Evolutionary conservation across 768 basidiomycete genomes (phyloP).

Genomic region (Suillus cothurnatus): DNA sequence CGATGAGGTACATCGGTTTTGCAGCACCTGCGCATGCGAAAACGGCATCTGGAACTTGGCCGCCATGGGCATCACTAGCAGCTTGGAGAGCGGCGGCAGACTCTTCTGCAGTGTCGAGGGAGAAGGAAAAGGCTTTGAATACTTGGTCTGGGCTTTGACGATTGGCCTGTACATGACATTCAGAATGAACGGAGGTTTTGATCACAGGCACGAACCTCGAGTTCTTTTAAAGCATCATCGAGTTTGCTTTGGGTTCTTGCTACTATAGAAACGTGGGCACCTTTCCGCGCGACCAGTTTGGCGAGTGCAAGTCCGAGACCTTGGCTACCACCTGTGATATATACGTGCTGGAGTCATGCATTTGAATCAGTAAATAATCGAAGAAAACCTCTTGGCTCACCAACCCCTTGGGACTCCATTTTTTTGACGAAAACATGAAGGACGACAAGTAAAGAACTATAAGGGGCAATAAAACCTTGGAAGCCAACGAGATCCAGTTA

Average conservation of each 20-base stretch:
- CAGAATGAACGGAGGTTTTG: neutral
- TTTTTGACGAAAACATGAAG: conserved; percentile 25
- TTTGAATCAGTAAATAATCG: neutral
- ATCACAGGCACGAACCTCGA: conserved; percentile 61
- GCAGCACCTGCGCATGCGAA: conserved; percentile 80
- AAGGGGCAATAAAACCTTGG: neutral
- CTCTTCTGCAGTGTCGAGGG: conserved; percentile 52
- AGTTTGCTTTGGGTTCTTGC: conserved; percentile 72
- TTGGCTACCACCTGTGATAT: conserved; percentile 81
- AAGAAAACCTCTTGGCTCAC: neutral
- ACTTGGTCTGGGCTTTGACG: conserved; percentile 61
- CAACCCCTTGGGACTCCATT: conserved; percentile 29
- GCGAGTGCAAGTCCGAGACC: conserved; percentile 83
- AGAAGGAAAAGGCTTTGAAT: conserved; percentile 66
- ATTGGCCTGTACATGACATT: conserved; percentile 39
- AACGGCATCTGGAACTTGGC: conserved; percentile 70
- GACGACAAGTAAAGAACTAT: conserved; percentile 7
- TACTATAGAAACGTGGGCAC: conserved; percentile 85
- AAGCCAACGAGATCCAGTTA: conserved; percentile 4
- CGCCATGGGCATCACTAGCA: conserved; percentile 55
- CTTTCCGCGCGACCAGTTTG: conserved; percentile 59
- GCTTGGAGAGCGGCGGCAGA: conserved; percentile 65
- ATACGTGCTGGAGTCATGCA: conserved; percentile 63
- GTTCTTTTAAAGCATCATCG: conserved; percentile 53
- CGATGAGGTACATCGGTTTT: conserved; percentile 74